These are phyloP conservation scores for Cercospora sojina DNA, from an alignment of 2,329 filamentous ascomycete species.

Conservation along the genomic window DNA sequence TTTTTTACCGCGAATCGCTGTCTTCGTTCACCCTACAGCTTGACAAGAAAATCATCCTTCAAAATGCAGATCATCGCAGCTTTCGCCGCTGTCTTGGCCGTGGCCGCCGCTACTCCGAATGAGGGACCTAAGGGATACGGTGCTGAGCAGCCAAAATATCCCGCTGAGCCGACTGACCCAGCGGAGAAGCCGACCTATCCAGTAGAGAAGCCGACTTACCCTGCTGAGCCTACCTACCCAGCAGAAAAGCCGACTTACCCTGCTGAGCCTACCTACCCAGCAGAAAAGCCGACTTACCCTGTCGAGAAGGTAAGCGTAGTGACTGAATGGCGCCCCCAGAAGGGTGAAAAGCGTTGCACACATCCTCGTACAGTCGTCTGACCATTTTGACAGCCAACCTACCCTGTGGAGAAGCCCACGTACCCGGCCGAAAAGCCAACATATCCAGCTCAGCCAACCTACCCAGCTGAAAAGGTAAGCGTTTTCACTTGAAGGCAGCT, in stretches of 20 bases:
- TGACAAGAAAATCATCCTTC: conserved; percentile 20
- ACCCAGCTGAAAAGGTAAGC: neutral
- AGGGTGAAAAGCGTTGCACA: neutral
- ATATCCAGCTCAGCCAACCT: neutral
- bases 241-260: neutral
- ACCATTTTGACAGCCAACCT: neutral
- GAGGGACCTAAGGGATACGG: conserved; percentile 1
- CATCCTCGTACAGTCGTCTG: neutral
- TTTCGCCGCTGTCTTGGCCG: conserved; percentile 15
- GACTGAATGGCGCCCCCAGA: neutral
- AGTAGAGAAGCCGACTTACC: neutral
- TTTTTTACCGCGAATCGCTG: neutral
- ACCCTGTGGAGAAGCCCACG: neutral
- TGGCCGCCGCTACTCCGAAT: conserved; percentile 16
- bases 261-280: neutral
- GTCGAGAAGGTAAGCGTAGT: neutral
- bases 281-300: neutral
- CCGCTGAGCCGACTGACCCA: neutral
- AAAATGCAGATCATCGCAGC: conserved; percentile 25
- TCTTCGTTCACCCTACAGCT: neutral
- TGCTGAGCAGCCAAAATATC: neutral
- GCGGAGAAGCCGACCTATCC: neutral
- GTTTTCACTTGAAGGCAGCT: no score
- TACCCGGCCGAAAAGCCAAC: neutral
- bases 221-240: neutral